Evolutionary conservation across 164 flowering plant genomes (phyloP), one percentile per base, ranked within the genome.

Genomic region (Tetrastigma voinierianum): DNA sequence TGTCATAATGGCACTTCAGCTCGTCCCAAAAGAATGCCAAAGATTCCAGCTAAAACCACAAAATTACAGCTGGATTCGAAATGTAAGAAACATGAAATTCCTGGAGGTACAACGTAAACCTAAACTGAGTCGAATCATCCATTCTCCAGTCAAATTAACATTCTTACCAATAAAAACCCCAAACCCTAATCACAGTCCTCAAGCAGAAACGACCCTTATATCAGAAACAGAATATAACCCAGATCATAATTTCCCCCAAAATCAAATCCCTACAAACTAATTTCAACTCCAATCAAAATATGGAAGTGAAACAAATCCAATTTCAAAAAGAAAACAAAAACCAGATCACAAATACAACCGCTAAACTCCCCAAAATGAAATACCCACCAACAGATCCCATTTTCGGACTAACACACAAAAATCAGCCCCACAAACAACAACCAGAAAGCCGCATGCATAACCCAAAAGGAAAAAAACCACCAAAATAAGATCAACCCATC

Each of bases 221-320:
- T 11, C n/a, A 6, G 4, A 49, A 49, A 49, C 59, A 25, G 21
- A 57, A 21, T 21, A n/a, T 1, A 17, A 3, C 25, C 16, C 59
- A 13, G 24, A 57, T 4, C 4, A 19, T 21, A 59, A 32, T 8
- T 2, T 19, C 3, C 64, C 46, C 23, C 7, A 46, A 49, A 56
- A 16, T 49, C 20, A 40, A 59, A 25, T 19, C 44, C 60, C 51
- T 32, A 67, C 32, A 17, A 46, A 56, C 69, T 57, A 19, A 47
- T 48, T 58, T 21, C 24, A 17, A 43, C 10, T 24, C 53, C 6
- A 67, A 67, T 0, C 24, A 13, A 25, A 57, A n/a, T 2, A 14
- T 13, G 17, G n/a, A 40, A 64, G 4, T 5, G 52, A 49, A 49
- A 14, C 52, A 3, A 11, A 49, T 16, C 19, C 61, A 47, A 25